phyloP scores from a whole-genome alignment of 2,329 filamentous ascomycete genomes.

The Nannizziopsis arthrosporioides region DNA sequence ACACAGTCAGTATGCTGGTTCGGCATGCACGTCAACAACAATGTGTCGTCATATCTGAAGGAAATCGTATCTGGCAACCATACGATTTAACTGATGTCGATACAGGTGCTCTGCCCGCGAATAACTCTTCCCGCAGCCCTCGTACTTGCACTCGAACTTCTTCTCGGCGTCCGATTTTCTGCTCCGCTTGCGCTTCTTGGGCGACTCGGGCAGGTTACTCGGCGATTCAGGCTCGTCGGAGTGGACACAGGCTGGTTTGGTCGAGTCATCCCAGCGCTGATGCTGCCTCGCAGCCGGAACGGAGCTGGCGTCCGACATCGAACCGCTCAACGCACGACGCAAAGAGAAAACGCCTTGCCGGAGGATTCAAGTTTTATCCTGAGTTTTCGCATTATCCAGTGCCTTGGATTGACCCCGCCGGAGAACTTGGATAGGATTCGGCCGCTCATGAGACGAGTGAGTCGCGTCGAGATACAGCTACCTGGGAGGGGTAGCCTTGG shows the following conservation, averaged over 20 bases:
- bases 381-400: conserved; percentile 8
- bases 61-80: conserved; percentile 25
- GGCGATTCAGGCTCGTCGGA: conserved; percentile 3
- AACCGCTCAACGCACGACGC: background rate
- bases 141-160: conserved; percentile 67
- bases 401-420: background rate
- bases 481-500: conserved; percentile 6
- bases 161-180: conserved; percentile 38
- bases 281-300: background rate
- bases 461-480: background rate
- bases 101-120: conserved; percentile 94
- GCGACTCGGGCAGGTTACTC: conserved; percentile 13
- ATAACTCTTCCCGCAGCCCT: conserved; percentile 90
- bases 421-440: background rate
- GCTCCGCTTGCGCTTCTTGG: conserved; percentile 35
- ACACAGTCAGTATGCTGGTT: background rate
- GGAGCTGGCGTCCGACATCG: conserved; percentile 2
- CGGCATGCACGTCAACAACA: background rate
- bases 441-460: background rate
- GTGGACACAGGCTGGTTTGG: background rate
- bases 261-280: conserved; percentile 1
- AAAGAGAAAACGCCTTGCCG: background rate
- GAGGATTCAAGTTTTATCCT: background rate
- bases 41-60: background rate
- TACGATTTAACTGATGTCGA: conserved; percentile 88